A percentile compares a stretch with the other conserved stretches of the same genome.
Conservation (phyloP, 139 green algal genomes). For the Coelastrella sp. region DNA sequence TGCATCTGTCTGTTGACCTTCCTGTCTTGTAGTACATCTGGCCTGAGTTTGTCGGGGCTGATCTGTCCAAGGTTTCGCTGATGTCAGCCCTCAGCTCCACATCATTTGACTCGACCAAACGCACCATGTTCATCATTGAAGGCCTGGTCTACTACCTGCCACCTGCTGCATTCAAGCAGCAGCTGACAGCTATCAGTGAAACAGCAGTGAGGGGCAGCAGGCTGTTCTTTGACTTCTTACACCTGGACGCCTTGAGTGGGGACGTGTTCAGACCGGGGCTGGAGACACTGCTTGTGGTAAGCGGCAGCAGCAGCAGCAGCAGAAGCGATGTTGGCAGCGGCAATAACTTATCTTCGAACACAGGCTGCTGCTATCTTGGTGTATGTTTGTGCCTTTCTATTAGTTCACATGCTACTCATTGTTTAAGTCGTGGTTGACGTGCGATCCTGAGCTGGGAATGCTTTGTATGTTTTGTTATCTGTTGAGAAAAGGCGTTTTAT, state of each 20-base stretch:
- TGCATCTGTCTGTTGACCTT: not conserved
- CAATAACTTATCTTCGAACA: not conserved
- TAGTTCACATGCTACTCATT: no score
- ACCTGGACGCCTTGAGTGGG: slow-evolving; percentile 38
- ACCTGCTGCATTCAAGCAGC: slow-evolving; percentile 52
- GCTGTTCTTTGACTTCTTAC: slow-evolving; percentile 80
- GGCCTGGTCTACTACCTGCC: slow-evolving; percentile 80
- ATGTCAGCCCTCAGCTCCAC: slow-evolving; percentile 58
- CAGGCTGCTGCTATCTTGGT: not conserved
- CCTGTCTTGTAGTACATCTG: slow-evolving; percentile 48
- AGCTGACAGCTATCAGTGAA: slow-evolving; percentile 54
- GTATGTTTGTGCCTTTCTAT: no score
- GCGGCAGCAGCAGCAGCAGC: not conserved
- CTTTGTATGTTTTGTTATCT: not conserved
- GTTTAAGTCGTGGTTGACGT: no score
- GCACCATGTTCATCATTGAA: slow-evolving; percentile 74
- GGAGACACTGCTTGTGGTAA: slow-evolving; percentile 46
- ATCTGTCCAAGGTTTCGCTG: slow-evolving; percentile 66
- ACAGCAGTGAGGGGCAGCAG: slow-evolving; percentile 54
- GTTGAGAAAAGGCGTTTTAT: not conserved
- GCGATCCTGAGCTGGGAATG: not conserved
- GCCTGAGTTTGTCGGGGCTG: slow-evolving; percentile 70
- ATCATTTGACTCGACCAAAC: slow-evolving; percentile 61
- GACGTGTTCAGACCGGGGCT: slow-evolving; percentile 22
- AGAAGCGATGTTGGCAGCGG: not conserved